A percentile compares a stretch with the other conserved stretches of the same genome.
Evolutionary conservation across 805 yeast genomes (phyloP).

Genomic region (Candida ipomoeae): DNA sequence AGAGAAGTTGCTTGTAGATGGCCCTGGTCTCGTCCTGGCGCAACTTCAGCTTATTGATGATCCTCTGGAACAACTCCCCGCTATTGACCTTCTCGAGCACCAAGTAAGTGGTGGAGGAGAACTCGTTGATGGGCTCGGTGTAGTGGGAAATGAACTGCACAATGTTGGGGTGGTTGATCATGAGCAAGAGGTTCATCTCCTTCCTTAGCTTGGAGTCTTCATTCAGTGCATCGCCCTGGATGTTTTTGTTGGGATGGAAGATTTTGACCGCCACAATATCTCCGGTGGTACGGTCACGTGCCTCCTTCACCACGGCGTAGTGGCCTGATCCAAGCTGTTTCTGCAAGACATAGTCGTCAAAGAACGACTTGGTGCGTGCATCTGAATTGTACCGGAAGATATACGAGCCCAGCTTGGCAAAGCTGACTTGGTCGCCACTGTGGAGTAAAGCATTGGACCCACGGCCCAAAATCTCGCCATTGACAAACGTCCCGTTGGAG

Average conservation of each 20-base stretch:
- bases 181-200: slow-evolving; percentile 62
- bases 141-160: slow-evolving; percentile 60
- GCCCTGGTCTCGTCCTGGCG: slow-evolving; percentile 60
- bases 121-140: slow-evolving; percentile 50
- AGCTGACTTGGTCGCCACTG: slow-evolving; percentile 60
- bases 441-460: slow-evolving; percentile 47
- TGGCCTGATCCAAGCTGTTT: slow-evolving; percentile 70
- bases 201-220: slow-evolving; percentile 46
- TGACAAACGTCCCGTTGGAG: slow-evolving; percentile 65
- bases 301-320: slow-evolving; percentile 77
- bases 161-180: slow-evolving; percentile 66
- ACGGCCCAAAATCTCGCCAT: slow-evolving; percentile 50
- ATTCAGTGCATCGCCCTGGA: slow-evolving; percentile 22
- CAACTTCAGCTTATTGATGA: slow-evolving; percentile 58
- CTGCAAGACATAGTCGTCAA: slow-evolving; percentile 55
- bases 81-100: slow-evolving; percentile 71
- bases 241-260: slow-evolving; percentile 50
- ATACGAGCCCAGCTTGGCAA: slow-evolving; percentile 49
- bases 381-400: slow-evolving; percentile 43
- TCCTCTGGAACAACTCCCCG: slow-evolving; percentile 73
- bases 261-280: slow-evolving; percentile 68
- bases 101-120: slow-evolving; percentile 51
- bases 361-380: slow-evolving; percentile 39
- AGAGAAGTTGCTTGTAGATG: slow-evolving; percentile 46
- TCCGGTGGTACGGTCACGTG: slow-evolving; percentile 54